phyloP scores from a whole-genome alignment of 169 alveolate species.

The Eimeria praecox region DNA sequence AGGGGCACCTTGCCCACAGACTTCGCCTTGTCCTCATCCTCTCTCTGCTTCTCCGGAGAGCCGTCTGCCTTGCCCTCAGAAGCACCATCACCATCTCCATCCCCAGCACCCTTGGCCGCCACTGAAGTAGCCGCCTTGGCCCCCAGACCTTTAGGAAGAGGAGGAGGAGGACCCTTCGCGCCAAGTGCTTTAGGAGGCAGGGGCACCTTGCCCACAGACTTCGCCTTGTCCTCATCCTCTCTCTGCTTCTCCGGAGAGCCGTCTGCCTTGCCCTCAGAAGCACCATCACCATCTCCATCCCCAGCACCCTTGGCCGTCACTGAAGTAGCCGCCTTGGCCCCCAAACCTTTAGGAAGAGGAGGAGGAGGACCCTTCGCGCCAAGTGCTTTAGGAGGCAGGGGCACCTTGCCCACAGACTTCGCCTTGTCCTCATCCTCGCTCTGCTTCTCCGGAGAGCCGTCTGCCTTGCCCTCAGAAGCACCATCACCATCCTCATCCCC shows the following conservation, averaged over 20 bases:
- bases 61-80: no score
- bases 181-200: no score
- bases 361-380: neutral
- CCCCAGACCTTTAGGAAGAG: no score
- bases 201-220: neutral
- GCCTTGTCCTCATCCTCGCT: constrained; percentile 4
- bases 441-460: neutral
- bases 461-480: neutral
- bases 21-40: neutral
- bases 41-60: no score
- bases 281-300: neutral
- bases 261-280: neutral
- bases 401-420: neutral
- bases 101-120: no score
- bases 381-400: neutral
- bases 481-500: neutral
- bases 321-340: neutral
- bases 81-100: no score
- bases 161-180: no score
- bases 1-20: no score
- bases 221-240: neutral
- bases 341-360: neutral
- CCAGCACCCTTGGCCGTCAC: constrained; percentile 26
- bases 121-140: no score
- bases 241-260: neutral